Conservation (phyloP, 768 basidiomycete genomes). For the Tulasnella sp. region DNA sequence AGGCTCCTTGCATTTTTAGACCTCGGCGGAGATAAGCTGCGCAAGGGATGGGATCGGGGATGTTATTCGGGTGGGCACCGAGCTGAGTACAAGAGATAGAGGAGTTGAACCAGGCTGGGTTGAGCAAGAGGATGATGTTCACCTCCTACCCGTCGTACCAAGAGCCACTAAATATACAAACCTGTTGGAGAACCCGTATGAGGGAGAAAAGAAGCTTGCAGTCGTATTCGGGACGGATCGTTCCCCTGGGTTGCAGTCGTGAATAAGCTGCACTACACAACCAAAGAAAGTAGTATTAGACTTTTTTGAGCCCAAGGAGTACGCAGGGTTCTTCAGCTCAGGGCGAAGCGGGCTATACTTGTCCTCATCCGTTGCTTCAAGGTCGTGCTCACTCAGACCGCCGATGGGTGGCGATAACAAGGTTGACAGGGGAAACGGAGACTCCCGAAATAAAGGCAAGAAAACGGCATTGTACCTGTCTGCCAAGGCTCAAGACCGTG, state of each 20-base stretch:
- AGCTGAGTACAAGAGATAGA: neutral
- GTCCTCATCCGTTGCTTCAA: neutral
- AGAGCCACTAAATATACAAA: neutral
- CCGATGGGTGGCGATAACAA: neutral
- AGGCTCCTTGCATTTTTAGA: too few species aligned
- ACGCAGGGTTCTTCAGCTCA: neutral
- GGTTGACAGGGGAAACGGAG: neutral
- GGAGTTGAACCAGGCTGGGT: neutral
- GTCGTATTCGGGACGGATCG: neutral
- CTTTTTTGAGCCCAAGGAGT: neutral
- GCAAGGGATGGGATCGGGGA: too few species aligned
- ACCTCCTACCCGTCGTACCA: neutral
- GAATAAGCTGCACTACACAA: neutral
- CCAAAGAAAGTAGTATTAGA: neutral
- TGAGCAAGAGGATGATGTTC: neutral
- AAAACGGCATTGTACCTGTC: neutral
- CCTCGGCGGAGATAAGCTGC: too few species aligned
- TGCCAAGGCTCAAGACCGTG: neutral
- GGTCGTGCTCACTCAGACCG: neutral
- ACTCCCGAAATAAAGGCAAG: neutral
- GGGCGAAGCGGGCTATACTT: neutral
- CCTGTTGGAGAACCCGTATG: neutral
- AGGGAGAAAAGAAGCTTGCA: too few species aligned
- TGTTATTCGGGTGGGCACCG: neutral
- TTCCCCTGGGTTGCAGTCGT: neutral